Conservation (phyloP, 768 basidiomycete species). For the Kwoniella sp. region DNA sequence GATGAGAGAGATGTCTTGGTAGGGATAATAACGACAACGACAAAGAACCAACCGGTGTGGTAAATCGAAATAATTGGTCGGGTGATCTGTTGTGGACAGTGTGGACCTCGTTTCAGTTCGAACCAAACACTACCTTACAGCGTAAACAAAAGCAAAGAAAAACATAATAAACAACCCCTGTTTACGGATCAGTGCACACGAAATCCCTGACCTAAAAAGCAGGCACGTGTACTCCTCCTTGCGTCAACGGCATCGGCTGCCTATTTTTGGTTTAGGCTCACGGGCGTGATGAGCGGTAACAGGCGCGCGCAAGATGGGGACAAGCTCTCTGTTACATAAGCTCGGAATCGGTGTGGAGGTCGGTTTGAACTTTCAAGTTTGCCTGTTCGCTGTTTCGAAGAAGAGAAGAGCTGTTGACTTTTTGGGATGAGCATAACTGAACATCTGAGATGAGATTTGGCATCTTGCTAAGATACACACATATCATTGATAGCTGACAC, state of each 20-base stretch:
- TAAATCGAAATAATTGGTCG: neutral
- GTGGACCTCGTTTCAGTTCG: constrained; percentile 7
- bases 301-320: no score
- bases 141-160: neutral
- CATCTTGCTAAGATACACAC: no score
- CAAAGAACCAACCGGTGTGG: neutral
- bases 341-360: constrained; percentile 1
- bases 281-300: no score
- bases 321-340: no score
- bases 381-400: no score
- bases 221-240: no score
- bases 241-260: neutral
- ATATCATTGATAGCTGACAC: no score
- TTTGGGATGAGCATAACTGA: neutral
- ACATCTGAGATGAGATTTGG: no score
- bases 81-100: no score
- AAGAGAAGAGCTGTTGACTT: neutral
- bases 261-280: no score
- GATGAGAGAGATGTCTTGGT: neutral
- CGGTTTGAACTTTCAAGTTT: constrained; percentile 4
- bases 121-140: neutral
- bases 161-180: neutral
- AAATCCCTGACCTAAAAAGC: neutral
- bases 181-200: neutral
- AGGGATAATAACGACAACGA: no score